Evolutionary conservation across 139 green algal species (phyloP).

Genomic region (Chlorella sorokiniana): DNA sequence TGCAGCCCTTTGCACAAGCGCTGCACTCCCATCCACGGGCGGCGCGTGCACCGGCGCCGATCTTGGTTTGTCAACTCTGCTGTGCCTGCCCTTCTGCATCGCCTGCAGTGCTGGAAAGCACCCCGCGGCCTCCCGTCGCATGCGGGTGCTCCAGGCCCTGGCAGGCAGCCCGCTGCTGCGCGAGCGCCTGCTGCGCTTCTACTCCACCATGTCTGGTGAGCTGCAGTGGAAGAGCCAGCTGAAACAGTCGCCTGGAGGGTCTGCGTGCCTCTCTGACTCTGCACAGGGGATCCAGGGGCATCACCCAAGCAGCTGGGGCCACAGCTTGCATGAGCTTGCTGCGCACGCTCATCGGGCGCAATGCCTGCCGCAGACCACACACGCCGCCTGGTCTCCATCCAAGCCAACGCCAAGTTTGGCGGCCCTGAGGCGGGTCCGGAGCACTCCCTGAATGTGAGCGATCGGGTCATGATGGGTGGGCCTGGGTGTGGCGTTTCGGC

Average conservation of each 20-base stretch:
- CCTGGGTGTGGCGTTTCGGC: not conserved
- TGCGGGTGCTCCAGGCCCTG: conserved; percentile 46
- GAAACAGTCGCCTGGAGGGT: not conserved
- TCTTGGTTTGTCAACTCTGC: not conserved
- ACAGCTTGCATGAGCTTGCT: too few species aligned
- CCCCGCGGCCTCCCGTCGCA: conserved; percentile 50
- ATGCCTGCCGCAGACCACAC: conserved; percentile 72
- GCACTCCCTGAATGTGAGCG: conserved; percentile 33
- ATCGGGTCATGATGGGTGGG: not conserved
- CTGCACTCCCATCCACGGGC: too few species aligned
- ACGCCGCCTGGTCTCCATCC: conserved; percentile 72
- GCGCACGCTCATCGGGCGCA: too few species aligned
- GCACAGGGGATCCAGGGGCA: too few species aligned
- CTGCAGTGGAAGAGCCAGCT: too few species aligned
- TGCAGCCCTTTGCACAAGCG: too few species aligned
- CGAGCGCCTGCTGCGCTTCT: conserved; percentile 70
- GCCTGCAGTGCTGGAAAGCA: conserved; percentile 63
- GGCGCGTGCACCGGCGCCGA: too few species aligned
- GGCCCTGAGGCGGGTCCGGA: conserved; percentile 33
- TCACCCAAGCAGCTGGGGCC: not conserved
- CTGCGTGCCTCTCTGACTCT: too few species aligned
- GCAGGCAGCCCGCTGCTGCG: conserved; percentile 37
- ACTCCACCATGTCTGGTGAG: conserved; percentile 22
- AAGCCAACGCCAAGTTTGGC: conserved; percentile 86
- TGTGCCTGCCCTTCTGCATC: not conserved